Percentiles rank a stretch among this genome's conserved stretches.
These are phyloP conservation scores for Chaetomiaceae sp. DNA, from an alignment of 2,329 filamentous ascomycete genomes.

Conservation along the genomic window DNA sequence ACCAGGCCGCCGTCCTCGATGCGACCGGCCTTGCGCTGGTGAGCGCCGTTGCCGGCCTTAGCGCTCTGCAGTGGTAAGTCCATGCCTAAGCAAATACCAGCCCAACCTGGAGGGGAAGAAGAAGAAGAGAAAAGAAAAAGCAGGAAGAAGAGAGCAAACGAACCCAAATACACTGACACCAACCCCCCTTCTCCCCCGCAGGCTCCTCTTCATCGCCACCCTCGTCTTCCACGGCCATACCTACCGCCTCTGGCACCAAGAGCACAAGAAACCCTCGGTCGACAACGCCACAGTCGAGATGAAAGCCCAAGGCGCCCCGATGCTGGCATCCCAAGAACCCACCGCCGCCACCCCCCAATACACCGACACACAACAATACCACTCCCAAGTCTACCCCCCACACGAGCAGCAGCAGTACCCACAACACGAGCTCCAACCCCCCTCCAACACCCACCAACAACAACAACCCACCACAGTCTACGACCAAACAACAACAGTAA, in stretches of 20 bases:
- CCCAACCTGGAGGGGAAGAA: too few relatives aligned
- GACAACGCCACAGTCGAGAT: slow-evolving; percentile 28
- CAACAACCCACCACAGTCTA: too few relatives aligned
- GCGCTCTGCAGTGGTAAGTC: slow-evolving; percentile 28
- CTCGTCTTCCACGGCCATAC: slow-evolving; percentile 28
- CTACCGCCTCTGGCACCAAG: slow-evolving; percentile 27
- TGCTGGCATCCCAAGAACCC: slow-evolving; percentile 13
- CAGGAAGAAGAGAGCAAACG: too few relatives aligned
- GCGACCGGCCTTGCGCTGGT: slow-evolving; percentile 25
- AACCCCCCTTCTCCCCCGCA: not conserved
- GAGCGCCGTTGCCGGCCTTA: slow-evolving; percentile 30
- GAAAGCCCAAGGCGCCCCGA: slow-evolving; percentile 25
- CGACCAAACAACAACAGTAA: too few relatives aligned
- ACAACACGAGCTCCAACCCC: not conserved
- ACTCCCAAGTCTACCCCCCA: slow-evolving; percentile 16
- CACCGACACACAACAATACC: slow-evolving; percentile 20
- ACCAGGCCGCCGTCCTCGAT: slow-evolving; percentile 23
- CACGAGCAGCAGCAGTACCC: slow-evolving; percentile 10
- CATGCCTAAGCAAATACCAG: not conserved
- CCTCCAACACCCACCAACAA: too few relatives aligned
- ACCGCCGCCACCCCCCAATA: slow-evolving; percentile 17
- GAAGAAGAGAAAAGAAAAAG: too few relatives aligned
- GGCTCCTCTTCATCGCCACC: slow-evolving; percentile 24
- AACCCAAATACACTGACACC: too few relatives aligned
- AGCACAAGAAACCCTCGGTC: slow-evolving; percentile 16